phyloP scores from a whole-genome alignment of 345 rosid genomes.

The Orychophragmus violaceus region DNA sequence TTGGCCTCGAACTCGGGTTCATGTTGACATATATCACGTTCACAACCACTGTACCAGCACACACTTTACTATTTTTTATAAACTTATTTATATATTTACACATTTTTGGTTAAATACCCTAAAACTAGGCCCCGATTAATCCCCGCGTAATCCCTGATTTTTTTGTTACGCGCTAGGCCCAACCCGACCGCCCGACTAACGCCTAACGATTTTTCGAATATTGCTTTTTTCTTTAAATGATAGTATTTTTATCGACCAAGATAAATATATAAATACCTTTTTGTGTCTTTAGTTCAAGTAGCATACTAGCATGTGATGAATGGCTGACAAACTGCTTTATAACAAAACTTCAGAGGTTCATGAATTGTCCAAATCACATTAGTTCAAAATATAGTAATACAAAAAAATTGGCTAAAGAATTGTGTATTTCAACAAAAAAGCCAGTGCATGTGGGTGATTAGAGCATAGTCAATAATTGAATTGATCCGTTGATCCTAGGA shows the following conservation, averaged over 20 bases:
- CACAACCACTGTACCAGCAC: no score
- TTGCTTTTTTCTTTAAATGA: neutral
- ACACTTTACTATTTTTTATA: no score
- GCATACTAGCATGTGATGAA: slow-evolving; percentile 27
- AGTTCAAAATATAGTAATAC: slow-evolving; percentile 1
- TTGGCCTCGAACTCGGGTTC: no score
- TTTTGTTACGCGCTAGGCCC: no score
- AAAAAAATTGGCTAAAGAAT: slow-evolving; percentile 14
- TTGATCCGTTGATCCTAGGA: slow-evolving; percentile 26
- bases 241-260: neutral
- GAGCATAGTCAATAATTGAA: slow-evolving; percentile 23
- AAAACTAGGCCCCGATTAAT: no score
- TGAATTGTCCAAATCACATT: slow-evolving; percentile 29
- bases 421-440: slow-evolving; percentile 10
- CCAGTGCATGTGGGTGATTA: slow-evolving; percentile 30
- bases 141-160: no score
- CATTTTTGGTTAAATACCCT: no score
- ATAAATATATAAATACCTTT: neutral
- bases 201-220: no score
- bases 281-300: slow-evolving; percentile 17
- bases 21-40: no score
- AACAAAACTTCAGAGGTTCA: slow-evolving; percentile 23
- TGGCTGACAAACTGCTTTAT: slow-evolving; percentile 31
- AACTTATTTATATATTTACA: no score
- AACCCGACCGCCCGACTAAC: no score